Evolutionary conservation across 2,329 filamentous ascomycete species (phyloP), one percentile per base, ranked within the genome.

Genomic region (Clathrospora elynae): DNA sequence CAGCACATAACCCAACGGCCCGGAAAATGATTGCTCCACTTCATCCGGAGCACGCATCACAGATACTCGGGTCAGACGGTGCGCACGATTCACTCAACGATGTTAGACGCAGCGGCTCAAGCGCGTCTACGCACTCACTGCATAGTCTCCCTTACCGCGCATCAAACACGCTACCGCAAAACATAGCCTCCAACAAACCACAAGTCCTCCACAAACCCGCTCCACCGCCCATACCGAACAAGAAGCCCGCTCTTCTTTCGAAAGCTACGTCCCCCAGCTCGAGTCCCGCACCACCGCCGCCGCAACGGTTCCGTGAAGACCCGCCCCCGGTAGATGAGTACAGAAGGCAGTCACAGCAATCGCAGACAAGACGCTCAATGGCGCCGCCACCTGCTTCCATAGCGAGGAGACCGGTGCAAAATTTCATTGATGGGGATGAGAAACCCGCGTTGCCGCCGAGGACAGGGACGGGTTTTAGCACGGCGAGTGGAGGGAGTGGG

Each of bases 171-270:
- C 18, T 43, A 14, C 25, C 35, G 17, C 41, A 37, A 34, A 29
- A 29, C 40, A 39, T 38, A 37, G 14, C 44, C 36, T 34, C 36
- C 26, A 55, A 46, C 26, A 48, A 55, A 26, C 49, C 53, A 8
- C 55, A 64, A 37, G 55, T 67, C 23, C 45, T 61, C 19, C 64
- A 66, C 33, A 71, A 71, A 59, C 49, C 62, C 8, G 63, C 61
- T 0, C 65, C 64, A 1, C 63, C 64, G 2, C 63, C 64, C 1
- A 59, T 68, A 13, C 67, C 66, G 0, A 59, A 31, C 28, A 70
- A 69, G 36, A 70, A 70, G 35, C 58, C 66, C 10, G 56, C 61
- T 1, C 59, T 66, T 11, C 46, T 63, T 11, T 49, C 54, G 5
- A 53, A 49, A 25, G 12, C 42, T 9, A 48, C 48, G 11, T 40